Base-by-base conservation (phyloP, 2,329 filamentous ascomycete genomes). In the Ophiocordyceps polyrhachis-furcata region DNA sequence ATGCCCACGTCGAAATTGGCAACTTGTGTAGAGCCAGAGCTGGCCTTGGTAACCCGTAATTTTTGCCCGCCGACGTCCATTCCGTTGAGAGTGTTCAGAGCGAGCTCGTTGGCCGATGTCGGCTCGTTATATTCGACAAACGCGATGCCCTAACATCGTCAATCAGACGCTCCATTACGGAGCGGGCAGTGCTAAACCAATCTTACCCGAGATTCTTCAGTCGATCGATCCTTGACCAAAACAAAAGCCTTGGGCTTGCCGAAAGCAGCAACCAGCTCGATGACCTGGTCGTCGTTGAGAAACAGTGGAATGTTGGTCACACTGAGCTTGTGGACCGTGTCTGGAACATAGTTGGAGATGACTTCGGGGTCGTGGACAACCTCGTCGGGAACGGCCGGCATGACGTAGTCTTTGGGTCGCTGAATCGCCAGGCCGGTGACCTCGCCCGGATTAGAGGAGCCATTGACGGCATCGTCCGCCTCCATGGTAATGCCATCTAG, bases 371-470 rank as follows among this genome's bases (percentile, higher is more conserved):
- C 78, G 54, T 81, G 81, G 38, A 80, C 73, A 9, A 76, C 72
- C 23, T 87, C 81, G 42, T 88, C 83, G 1, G 75, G 74, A 31
- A 83, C 70, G 14, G 83, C 79, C 11, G 89, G 89, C 44, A 93
- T 87, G 53, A 96, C 94, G 62, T 96, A 98, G 61, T 98, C 91
- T 65, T 93, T 95, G 40, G 93, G 93, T 41, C 91, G 77, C 50
- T 79, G 79, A 53, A 96, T 86, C 32, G 78, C 71, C 37, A 96
- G 69, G 7, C 82, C 81, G 42, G 65, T 59, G 20, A 66, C 69
- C 3, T 66, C 67, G 2, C 35, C 35, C 44, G 77, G 74, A 28
- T 69, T 62, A 20, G 66, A 65, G 1, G 66, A 65, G 45, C 78
- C 74, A 32, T 70, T 63, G 25, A 65, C 64, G 45, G 68, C 63